These are phyloP conservation scores for Cordyceps pruinosa DNA, from an alignment of 2,329 filamentous ascomycete species.

Conservation along the genomic window DNA sequence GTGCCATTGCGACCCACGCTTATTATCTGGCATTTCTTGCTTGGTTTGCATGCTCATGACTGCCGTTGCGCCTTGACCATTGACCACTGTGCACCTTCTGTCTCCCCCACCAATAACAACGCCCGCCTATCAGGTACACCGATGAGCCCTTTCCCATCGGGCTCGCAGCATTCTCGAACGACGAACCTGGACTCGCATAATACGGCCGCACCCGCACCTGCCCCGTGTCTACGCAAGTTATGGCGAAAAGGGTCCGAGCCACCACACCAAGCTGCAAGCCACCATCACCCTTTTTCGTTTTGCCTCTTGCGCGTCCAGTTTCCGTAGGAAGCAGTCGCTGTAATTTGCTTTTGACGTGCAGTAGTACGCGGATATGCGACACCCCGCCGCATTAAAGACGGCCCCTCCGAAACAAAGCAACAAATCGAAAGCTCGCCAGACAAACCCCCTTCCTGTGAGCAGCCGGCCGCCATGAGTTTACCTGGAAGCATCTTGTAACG, in stretches of 20 bases:
- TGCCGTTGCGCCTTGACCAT: background rate
- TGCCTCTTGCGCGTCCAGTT: no score
- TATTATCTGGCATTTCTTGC: background rate
- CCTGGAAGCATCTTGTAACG: background rate
- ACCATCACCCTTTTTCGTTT: background rate
- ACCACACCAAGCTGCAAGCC: conserved; percentile 3
- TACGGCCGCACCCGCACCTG: background rate
- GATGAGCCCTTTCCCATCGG: background rate
- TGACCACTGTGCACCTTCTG: no score
- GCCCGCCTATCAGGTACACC: background rate
- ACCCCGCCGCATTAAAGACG: background rate
- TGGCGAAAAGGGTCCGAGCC: conserved; percentile 3
- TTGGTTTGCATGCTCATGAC: no score
- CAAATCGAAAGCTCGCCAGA: background rate
- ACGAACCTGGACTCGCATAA: background rate
- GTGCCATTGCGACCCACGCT: background rate
- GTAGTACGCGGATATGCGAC: background rate
- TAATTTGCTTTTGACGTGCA: conserved; percentile 10
- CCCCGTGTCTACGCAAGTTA: background rate
- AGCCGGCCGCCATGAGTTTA: background rate
- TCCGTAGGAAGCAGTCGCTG: background rate
- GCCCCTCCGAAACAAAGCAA: background rate
- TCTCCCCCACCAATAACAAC: background rate
- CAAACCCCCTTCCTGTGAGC: background rate
- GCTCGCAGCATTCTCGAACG: background rate